Base-by-base conservation (phyloP, 179 eudicot species). In the Nepenthes alata region DNA sequence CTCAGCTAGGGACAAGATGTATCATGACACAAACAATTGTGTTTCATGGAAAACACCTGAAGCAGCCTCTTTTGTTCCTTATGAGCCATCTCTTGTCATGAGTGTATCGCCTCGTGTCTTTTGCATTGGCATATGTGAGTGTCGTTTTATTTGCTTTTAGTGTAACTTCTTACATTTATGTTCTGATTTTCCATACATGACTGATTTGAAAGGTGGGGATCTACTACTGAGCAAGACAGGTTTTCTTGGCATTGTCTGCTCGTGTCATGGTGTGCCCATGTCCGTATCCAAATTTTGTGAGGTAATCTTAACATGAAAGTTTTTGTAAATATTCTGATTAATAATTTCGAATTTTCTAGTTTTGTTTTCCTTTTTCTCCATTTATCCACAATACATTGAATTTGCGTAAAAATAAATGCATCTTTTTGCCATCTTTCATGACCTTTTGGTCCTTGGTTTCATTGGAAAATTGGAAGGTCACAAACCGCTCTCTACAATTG, bases 241-340 rank as follows among this genome's bases (percentile, higher is more conserved):
- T 57, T 76, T 85, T 60, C 83, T 85, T 70, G 91, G 86, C 60
- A 75, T 85, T 74, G 76, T 71, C 70, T 85, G 91, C 62, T 75
- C 77, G 41, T 85, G 91, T 66, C 91, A 85, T 79, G 81, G 86
- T 75, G 47, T 66, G 55, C 80, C 60, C 66, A 85, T 85, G 91
- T 85, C 91, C 34, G 64, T 85, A 57, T 65, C 82, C 37, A 73
- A 75, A 39, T 85, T 83, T 67, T 77, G 81, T 44, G 77, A 85
- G 91, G 91, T 85, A 85, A 73, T 65, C 8, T 12, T 36, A 44
- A 47, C 44, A 7, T n/a, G 67, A 12, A 13, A 10, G 0, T 34
- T 53, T 67, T 13, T 16, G 44, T 59, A 47, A 37, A 4, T 61
- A 36, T 25, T 25, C 25, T 14, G 39, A 36, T 6, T 25, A 35